Evolutionary conservation across 2,329 filamentous ascomycete genomes (phyloP), one percentile per base, ranked within the genome.

Genomic region (Neopestalotiopsis rosae): DNA sequence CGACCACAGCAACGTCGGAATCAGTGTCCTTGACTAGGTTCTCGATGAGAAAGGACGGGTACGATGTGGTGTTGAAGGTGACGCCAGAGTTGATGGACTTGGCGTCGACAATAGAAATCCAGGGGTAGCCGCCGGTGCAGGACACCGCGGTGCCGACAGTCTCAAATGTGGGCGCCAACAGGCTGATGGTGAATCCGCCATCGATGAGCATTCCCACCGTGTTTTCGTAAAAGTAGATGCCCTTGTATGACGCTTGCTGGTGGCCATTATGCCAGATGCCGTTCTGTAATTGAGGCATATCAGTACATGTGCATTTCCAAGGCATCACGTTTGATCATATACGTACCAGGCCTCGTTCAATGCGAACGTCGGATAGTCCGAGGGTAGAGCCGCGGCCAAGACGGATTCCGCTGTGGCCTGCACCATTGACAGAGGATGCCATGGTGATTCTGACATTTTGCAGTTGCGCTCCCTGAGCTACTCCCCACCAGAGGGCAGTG

Each of bases 361-460:
- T 71, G 40, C 81, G 79, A 24, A 84, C 80, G 61, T 84, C 82
- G 1, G 81, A 72, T 5, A 84, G 75, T 2, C 75, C 79, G 20
- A 84, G 76, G 1, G 82, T 83, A 17, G 82, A 84, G 3, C 82
- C 82, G 20, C 81, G 75, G 1, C 78, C 78, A 28, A 84, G 78
- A 2, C 69, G 70, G 61, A 85, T 84, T 38, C 83, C 82, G 2
- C 79, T 81, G 70, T 85, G 82, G 1, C 82, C 82, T 1, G 75
- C 72, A 38, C 78, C 79, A 57, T 79, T 78, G 49, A 67, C 71
- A 0, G 82, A 79, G 1, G 67, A 68, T 1, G 81, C 72, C 81
- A 85, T 82, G 20, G 69, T 75, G 62, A 85, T 84, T 68, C 78
- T 81, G 69, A 84, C 73, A 67, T 85, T 84, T 61, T 82, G 81